Evolutionary conservation across 805 yeast genomes (phyloP).

Genomic region (Saccharomycopsis synnaedendra): DNA sequence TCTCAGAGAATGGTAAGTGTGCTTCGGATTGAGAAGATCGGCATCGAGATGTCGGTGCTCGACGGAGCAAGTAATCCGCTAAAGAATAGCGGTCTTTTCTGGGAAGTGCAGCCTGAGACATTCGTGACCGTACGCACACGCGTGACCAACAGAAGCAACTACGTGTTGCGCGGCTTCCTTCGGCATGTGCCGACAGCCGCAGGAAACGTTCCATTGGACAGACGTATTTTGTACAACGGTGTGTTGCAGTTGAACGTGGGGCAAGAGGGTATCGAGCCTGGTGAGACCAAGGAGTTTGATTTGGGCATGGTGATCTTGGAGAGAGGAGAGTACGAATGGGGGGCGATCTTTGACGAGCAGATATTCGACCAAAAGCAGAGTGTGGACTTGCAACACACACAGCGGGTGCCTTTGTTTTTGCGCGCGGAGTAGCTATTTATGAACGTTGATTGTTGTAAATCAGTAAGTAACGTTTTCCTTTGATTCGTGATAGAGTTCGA

Average conservation of each 20-base stretch:
- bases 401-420: constrained; percentile 28
- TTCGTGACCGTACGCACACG: constrained; percentile 40
- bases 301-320: constrained; percentile 58
- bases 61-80: constrained; percentile 13
- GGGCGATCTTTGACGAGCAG: constrained; percentile 43
- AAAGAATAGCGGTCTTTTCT: constrained; percentile 22
- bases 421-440: constrained; percentile 14
- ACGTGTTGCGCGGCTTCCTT: constrained; percentile 39
- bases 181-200: constrained; percentile 43
- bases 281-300: constrained; percentile 29
- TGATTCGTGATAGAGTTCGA: no score
- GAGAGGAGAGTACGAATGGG: constrained; percentile 77
- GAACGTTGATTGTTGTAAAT: no score
- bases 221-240: constrained; percentile 63
- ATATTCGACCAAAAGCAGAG: constrained; percentile 17
- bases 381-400: constrained; percentile 26
- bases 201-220: constrained; percentile 30
- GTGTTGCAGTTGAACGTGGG: constrained; percentile 46
- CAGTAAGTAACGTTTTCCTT: no score
- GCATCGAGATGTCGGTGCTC: constrained; percentile 27
- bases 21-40: constrained; percentile 38
- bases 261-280: constrained; percentile 28
- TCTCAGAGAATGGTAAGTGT: constrained; percentile 48
- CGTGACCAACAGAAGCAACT: constrained; percentile 36
- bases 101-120: constrained; percentile 30